These are phyloP conservation scores for Dactylis glomerata DNA, from an alignment of 176 grass and related monocot genomes.

Conservation along the genomic window DNA sequence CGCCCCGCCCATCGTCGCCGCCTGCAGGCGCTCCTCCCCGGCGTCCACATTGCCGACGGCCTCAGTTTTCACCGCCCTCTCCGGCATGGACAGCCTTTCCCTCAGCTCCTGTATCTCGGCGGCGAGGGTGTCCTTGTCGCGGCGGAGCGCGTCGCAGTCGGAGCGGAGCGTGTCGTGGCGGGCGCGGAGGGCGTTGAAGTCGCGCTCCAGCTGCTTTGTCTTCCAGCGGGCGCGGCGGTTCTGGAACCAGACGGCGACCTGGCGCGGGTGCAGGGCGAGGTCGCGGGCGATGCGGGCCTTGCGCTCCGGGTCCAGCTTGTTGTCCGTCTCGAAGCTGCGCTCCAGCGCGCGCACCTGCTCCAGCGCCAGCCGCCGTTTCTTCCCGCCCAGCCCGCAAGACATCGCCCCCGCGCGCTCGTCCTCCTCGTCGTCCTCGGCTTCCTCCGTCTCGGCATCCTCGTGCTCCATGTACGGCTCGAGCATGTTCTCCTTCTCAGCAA, in stretches of 20 bases:
- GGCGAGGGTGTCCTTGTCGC: slow-evolving; percentile 68
- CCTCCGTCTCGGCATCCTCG: slow-evolving; percentile 35
- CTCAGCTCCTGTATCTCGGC: slow-evolving; percentile 55
- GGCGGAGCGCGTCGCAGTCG: slow-evolving; percentile 71
- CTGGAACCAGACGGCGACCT: slow-evolving; percentile 97
- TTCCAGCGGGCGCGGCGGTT: slow-evolving; percentile 95
- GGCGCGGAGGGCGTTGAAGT: slow-evolving; percentile 58
- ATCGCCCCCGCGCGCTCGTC: slow-evolving; percentile 2
- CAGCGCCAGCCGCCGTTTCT: slow-evolving; percentile 49
- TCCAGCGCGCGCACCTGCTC: slow-evolving; percentile 64
- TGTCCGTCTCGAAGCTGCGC: slow-evolving; percentile 59
- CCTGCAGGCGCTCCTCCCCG: slow-evolving; percentile 7
- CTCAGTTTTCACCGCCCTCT: slow-evolving; percentile 16
- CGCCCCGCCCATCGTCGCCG: neutral
- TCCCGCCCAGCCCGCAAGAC: slow-evolving; percentile 47
- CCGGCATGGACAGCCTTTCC: slow-evolving; percentile 31
- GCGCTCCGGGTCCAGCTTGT: slow-evolving; percentile 69
- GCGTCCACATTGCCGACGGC: slow-evolving; percentile 4
- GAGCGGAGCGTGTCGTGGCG: slow-evolving; percentile 63
- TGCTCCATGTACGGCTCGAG: slow-evolving; percentile 24
- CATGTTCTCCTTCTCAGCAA: slow-evolving; percentile 11
- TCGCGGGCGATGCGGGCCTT: slow-evolving; percentile 70
- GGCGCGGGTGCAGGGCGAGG: slow-evolving; percentile 79
- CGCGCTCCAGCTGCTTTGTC: slow-evolving; percentile 88
- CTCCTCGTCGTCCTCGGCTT: slow-evolving; percentile 28